Evolutionary conservation across 1,284 basidiomycete species (phyloP), one percentile per base, ranked within the genome.

Genomic region (Pascua sp.): DNA sequence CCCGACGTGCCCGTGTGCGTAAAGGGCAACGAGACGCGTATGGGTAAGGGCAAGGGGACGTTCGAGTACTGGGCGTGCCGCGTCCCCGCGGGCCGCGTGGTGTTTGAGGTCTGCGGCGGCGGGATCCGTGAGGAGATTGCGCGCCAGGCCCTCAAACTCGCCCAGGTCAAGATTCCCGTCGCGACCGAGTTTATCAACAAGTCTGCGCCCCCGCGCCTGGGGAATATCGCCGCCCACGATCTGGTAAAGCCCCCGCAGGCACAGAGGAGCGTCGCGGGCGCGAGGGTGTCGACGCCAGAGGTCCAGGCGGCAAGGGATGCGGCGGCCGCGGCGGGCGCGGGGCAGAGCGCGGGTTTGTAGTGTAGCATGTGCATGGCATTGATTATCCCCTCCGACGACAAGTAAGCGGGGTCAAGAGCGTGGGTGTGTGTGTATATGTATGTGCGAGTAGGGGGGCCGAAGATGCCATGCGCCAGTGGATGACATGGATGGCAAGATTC

Each of bases 41-140:
- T 98, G 96, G 95, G 95, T 47, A 98, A 98, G 79, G 96, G 96
- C 58, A 98, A 98, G 78, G 96, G 96, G 48, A 85, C 89, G 0
- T 98, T 98, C 69, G 95, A 98, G 75, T 98, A 85, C 77, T 98
- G 95, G 96, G 91, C 94, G 40, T 92, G 90, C 68, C 93, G 93
- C 55, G 92, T 92, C 1, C 86, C 89, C 8, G 88, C 86, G n/a
- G 94, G 94, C 5, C 86, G 90, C 47, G 93, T 98, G 9, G 84
- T 98, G 18, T 91, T 98, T 65, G 96, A 98, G 75, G 87, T 98
- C 66, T 92, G 93, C 0, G 95, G 95, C 7, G 83, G 83, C 5
- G 90, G 89, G 11, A 88, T 98, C 59, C 86, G 93, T 64, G 89
- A 92, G 67, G 93, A 97, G 73, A 83, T 98, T 49, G 95, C 96